phyloP scores from a whole-genome alignment of 495 filamentous ascomycete species.

The Penicillium waksmanii region DNA sequence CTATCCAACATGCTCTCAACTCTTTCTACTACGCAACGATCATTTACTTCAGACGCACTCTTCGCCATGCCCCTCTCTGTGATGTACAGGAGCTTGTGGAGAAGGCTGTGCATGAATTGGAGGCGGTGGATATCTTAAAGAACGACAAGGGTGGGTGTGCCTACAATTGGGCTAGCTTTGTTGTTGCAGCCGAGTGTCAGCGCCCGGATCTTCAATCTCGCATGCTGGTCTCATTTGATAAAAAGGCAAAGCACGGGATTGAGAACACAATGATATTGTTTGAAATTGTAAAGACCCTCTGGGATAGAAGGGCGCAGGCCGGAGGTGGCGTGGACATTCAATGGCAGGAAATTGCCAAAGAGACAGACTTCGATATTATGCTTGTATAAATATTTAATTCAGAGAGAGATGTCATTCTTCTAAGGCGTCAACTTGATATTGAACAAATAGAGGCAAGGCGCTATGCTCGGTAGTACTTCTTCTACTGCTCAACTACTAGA shows the following conservation, averaged over 20 bases:
- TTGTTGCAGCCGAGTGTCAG: conserved; percentile 33
- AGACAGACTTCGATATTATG: conserved; percentile 35
- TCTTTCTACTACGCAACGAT: conserved; percentile 35
- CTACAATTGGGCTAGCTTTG: conserved; percentile 35
- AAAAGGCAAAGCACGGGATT: conserved; percentile 29
- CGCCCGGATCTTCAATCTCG: conserved; percentile 25
- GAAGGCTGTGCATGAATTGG: conserved; percentile 30
- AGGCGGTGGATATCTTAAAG: conserved; percentile 24
- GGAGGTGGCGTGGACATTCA: conserved; percentile 21
- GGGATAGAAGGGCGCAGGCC: conserved; percentile 22
- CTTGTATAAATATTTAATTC: conserved; percentile 23
- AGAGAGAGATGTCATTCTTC: neutral
- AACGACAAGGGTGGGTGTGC: conserved; percentile 26
- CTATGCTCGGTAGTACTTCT: too few relatives aligned
- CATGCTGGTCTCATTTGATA: conserved; percentile 26
- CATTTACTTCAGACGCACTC: conserved; percentile 28
- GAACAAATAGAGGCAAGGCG: too few relatives aligned
- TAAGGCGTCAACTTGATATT: too few relatives aligned
- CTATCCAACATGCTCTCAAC: conserved; percentile 32
- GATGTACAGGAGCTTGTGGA: conserved; percentile 32
- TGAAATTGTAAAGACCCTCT: conserved; percentile 28
- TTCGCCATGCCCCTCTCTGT: conserved; percentile 19
- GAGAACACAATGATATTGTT: conserved; percentile 26
- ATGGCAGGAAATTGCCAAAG: conserved; percentile 33
- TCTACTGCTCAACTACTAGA: conserved; percentile 4